These are phyloP conservation scores for Sherardia arvensis DNA, from an alignment of 257 asterid species.

Conservation along the genomic window DNA sequence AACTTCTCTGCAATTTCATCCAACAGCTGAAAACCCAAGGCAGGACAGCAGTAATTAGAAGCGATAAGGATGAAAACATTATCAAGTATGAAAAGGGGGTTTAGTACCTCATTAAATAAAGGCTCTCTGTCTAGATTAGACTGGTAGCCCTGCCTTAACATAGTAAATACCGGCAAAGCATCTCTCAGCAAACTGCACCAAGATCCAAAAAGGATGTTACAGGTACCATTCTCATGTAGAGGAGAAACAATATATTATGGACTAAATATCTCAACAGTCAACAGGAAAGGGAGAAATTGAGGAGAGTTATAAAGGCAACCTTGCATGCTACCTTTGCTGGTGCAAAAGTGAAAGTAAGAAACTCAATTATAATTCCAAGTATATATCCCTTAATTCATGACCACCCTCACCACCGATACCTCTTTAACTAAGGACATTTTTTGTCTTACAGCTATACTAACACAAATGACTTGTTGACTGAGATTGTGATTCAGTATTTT, in stretches of 20 bases:
- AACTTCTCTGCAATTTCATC: constrained; percentile 81
- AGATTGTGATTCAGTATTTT: not conserved
- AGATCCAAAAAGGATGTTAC: constrained; percentile 11
- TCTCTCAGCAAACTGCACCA: constrained; percentile 82
- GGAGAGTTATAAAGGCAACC: not conserved
- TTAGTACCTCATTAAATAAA: constrained; percentile 54
- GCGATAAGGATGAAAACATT: not conserved
- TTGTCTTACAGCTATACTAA: not conserved
- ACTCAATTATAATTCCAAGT: not conserved
- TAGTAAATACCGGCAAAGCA: constrained; percentile 82
- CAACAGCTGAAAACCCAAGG: constrained; percentile 48
- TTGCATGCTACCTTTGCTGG: not conserved
- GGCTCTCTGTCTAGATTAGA: constrained; percentile 63
- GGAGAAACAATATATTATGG: not conserved
- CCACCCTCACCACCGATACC: not conserved
- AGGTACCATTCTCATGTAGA: not conserved
- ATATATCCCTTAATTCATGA: not conserved
- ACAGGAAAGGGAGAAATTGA: not conserved
- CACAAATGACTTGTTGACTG: not conserved
- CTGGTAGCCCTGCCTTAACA: constrained; percentile 69
- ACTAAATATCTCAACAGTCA: not conserved
- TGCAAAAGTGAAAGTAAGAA: not conserved
- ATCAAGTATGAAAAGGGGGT: constrained; percentile 4
- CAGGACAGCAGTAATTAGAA: no score
- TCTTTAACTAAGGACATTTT: not conserved